Percentiles rank a stretch among this genome's conserved stretches.
These are phyloP conservation scores for Vanrija sp. DNA, from an alignment of 1,284 basidiomycete species.

Conservation along the genomic window DNA sequence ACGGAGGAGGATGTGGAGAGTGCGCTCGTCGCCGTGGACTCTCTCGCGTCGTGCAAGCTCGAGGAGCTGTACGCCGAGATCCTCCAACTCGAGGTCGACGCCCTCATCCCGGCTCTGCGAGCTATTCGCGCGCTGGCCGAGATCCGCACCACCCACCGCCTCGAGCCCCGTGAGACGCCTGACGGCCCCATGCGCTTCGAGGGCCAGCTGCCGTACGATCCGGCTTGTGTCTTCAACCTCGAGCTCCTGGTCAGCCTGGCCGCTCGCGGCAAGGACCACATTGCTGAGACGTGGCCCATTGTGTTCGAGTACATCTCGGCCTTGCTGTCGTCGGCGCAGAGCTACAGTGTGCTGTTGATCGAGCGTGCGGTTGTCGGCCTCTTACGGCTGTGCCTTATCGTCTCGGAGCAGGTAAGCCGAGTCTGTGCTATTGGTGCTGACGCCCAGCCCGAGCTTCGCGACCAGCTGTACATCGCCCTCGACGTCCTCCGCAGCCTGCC, in stretches of 20 bases:
- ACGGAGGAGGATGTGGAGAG: conserved; percentile 88
- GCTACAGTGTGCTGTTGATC: conserved; percentile 83
- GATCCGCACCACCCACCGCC: conserved; percentile 33
- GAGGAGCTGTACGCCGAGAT: conserved; percentile 93
- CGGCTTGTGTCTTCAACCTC: conserved; percentile 85
- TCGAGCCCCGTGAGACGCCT: conserved; percentile 54
- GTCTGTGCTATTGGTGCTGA: neutral
- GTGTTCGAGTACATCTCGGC: conserved; percentile 86
- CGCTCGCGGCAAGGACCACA: conserved; percentile 66
- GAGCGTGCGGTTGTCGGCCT: conserved; percentile 95
- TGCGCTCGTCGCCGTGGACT: conserved; percentile 91
- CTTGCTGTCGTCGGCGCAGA: conserved; percentile 68
- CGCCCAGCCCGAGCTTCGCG: conserved; percentile 65
- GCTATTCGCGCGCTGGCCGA: conserved; percentile 88
- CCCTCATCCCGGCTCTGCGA: conserved; percentile 74
- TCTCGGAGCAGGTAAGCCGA: conserved; percentile 54
- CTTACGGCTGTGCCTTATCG: conserved; percentile 69
- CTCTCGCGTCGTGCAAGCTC: conserved; percentile 85
- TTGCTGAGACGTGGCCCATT: conserved; percentile 87
- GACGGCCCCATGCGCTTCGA: conserved; percentile 49
- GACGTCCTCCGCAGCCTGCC: conserved; percentile 82
- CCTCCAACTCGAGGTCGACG: conserved; percentile 70
- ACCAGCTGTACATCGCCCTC: conserved; percentile 89
- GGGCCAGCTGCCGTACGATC: conserved; percentile 76
- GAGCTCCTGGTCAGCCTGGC: conserved; percentile 90